Conservation (phyloP, 1,139 yeast species). For the Candida sp. region DNA sequence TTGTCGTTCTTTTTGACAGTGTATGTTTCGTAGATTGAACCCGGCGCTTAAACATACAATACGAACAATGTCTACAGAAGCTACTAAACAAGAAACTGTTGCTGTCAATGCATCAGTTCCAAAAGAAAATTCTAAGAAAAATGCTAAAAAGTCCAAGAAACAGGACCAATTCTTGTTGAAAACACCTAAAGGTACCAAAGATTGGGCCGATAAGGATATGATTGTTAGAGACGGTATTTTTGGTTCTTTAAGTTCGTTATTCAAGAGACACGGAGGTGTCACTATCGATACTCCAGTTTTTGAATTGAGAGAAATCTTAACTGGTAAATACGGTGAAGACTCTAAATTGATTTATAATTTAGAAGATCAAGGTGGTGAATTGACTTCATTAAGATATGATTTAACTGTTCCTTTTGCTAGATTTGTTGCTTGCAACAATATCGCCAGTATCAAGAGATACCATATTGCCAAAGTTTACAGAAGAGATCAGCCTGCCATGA, state of each 20-base stretch:
- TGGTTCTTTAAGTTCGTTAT: constrained; percentile 62
- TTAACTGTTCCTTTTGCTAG: constrained; percentile 98
- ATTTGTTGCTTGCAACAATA: constrained; percentile 91
- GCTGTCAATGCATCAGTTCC: constrained; percentile 8
- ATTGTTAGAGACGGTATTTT: constrained; percentile 87
- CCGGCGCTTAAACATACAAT: constrained; percentile 6
- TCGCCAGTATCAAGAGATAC: constrained; percentile 85
- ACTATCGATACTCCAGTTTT: constrained; percentile 98
- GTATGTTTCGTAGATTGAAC: constrained; percentile 11
- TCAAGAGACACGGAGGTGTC: constrained; percentile 96
- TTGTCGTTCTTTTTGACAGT: constrained; percentile 5
- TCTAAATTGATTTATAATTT: constrained; percentile 92
- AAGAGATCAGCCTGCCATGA: constrained; percentile 99
- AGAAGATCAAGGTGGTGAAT: constrained; percentile 98
- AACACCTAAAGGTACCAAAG: constrained; percentile 97
- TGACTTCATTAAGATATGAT: constrained; percentile 92
- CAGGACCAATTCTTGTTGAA: constrained; percentile 63
- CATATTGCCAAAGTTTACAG: constrained; percentile 98
- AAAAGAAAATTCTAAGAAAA: constrained; percentile 11
- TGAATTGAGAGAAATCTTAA: constrained; percentile 88
- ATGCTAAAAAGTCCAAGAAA: constrained; percentile 28
- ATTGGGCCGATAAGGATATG: constrained; percentile 99
- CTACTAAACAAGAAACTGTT: constrained; percentile 11
- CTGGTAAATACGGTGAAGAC: constrained; percentile 98
- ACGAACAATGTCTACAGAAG: constrained; percentile 22